Evolutionary conservation across 1,139 yeast genomes (phyloP), one percentile per base, ranked within the genome.

Genomic region (Wickerhamomyces sp.): DNA sequence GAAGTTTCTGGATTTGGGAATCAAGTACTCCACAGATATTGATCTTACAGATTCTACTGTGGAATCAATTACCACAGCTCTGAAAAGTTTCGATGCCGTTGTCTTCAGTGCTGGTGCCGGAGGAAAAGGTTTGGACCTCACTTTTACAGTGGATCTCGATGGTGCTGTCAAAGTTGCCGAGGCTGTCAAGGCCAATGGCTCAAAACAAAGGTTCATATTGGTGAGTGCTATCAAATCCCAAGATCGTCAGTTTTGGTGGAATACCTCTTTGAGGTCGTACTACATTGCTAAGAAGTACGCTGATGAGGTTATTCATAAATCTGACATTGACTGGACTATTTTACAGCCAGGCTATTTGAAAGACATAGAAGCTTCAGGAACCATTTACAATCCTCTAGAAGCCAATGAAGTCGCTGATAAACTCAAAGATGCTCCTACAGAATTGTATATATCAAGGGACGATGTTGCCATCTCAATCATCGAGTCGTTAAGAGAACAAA

Each of bases 51-150:
- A 58, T 12, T 59, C 67, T 3, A 49, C 61, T 1, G 62, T 63
- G 2, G 47, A 48, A 1, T 64, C 70, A 2, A 54, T 80, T 19
- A 57, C 68, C 0, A 44, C 55, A 1, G 60, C 61, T 0, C 56
- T 80, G 26, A 55, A 58, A 31, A 81, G 78, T 3, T 70, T 65
- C 33, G 78, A 76, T 51, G 79, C 78, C 7, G 76, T 80, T 7
- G 76, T 81, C 1, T 76, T 79, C 60, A 64, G 75, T 33, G 86
- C 82, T 1, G 87, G 87, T 6, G 76, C 84, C 2, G 81, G 76
- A 7, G 86, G 85, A 2, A 70, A 69, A 41, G 67, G 71, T 9
- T 48, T 62, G 5, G 70, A 63, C 20, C 60, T 68, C 37, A 68
- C 80, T 13, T 63, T 77, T 37, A 65, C 69, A 19, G 76, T 80